A percentile compares a stretch with the other conserved stretches of the same genome.
Evolutionary conservation across 2,329 filamentous ascomycete species (phyloP).

Genomic region (Lachnum nothofagi): DNA sequence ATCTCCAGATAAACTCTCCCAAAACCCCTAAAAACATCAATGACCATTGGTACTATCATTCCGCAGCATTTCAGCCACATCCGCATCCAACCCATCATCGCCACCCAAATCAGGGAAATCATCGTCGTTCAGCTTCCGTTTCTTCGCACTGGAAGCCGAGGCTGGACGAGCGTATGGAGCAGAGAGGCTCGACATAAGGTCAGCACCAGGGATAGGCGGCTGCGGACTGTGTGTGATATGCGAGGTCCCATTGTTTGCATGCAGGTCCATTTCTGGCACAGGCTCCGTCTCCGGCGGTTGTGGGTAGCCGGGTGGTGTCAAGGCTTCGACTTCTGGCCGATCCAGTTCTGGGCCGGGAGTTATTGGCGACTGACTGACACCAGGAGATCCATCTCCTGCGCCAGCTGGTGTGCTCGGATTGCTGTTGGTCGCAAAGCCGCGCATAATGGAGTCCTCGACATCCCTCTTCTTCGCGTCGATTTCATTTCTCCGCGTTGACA

Average conservation of each 20-base stretch:
- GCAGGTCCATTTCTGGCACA: slow-evolving; percentile 35
- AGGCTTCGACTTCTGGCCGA: slow-evolving; percentile 75
- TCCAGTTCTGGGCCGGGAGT: slow-evolving; percentile 55
- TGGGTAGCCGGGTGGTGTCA: slow-evolving; percentile 72
- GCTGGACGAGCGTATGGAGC: slow-evolving; percentile 30
- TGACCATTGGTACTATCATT: slow-evolving; percentile 16
- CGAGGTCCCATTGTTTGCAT: slow-evolving; percentile 33
- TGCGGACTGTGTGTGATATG: slow-evolving; percentile 9
- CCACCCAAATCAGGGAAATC: slow-evolving; percentile 44
- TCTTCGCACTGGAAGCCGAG: slow-evolving; percentile 35
- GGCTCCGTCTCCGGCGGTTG: slow-evolving; percentile 32
- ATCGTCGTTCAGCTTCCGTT: slow-evolving; percentile 44
- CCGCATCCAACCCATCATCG: slow-evolving; percentile 53
- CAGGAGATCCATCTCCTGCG: slow-evolving; percentile 38
- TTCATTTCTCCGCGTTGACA: slow-evolving; percentile 61
- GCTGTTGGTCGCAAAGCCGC: slow-evolving; percentile 63
- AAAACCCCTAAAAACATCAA: not conserved
- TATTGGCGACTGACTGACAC: slow-evolving; percentile 33
- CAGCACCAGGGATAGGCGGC: slow-evolving; percentile 28
- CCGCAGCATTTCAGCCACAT: slow-evolving; percentile 54
- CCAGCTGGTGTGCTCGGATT: slow-evolving; percentile 47
- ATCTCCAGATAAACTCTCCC: no score
- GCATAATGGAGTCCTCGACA: slow-evolving; percentile 88
- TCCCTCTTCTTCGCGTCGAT: slow-evolving; percentile 81
- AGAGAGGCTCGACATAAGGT: slow-evolving; percentile 36